These are phyloP conservation scores for Lactarius trivialis DNA, from an alignment of 768 basidiomycete species.

Conservation along the genomic window DNA sequence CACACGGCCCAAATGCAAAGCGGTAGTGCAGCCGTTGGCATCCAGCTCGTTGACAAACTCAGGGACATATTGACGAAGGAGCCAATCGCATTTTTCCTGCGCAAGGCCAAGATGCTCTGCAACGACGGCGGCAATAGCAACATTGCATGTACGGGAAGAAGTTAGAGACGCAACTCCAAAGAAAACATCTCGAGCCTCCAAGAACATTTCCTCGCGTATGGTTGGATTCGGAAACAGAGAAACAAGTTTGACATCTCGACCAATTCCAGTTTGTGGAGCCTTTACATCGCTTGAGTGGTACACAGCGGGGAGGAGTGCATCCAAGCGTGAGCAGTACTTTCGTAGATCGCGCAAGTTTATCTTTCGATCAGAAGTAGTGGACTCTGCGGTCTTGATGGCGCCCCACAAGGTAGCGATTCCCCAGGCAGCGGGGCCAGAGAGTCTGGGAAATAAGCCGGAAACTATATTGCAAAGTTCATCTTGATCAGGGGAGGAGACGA, in stretches of 20 bases:
- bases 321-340: conserved; percentile 75
- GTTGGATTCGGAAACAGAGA: conserved; percentile 60
- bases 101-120: conserved; percentile 62
- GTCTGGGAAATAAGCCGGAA: conserved; percentile 52
- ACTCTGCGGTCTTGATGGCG: conserved; percentile 43
- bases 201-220: conserved; percentile 81
- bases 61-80: conserved; percentile 58
- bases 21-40: conserved; percentile 50
- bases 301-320: conserved; percentile 49
- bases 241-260: conserved; percentile 31
- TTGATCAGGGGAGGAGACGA: conserved; percentile 50
- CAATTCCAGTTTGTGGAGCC: conserved; percentile 23
- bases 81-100: conserved; percentile 62
- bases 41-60: conserved; percentile 64
- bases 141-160: conserved; percentile 43
- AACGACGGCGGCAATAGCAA: conserved; percentile 46
- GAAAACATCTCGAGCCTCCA: conserved; percentile 88
- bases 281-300: conserved; percentile 39
- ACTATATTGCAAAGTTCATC: conserved; percentile 71
- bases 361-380: conserved; percentile 47
- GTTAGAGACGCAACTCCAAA: conserved; percentile 64
- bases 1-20: conserved; percentile 59
- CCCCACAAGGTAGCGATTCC: conserved; percentile 69
- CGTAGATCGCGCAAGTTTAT: conserved; percentile 76
- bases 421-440: conserved; percentile 43